Conservation (phyloP, 2,329 filamentous ascomycete species). For the Aspergillus sp. region DNA sequence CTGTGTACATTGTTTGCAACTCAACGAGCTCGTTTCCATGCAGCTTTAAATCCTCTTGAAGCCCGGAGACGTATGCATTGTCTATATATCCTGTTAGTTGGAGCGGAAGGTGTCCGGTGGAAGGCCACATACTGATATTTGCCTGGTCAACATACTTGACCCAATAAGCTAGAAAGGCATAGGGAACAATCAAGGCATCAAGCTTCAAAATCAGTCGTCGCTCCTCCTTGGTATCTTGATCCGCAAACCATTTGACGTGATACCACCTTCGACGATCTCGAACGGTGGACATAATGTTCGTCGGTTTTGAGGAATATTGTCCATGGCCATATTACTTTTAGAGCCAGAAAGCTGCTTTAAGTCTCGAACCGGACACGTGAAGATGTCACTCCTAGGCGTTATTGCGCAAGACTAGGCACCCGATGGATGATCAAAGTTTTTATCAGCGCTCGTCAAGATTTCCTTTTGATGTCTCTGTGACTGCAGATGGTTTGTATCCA, state of each 20-base stretch:
- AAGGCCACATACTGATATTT: conserved; percentile 48
- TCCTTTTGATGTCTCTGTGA: background rate
- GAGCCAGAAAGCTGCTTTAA: background rate
- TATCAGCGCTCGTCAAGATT: background rate
- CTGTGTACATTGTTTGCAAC: conserved; percentile 54
- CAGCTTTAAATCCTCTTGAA: conserved; percentile 54
- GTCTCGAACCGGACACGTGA: background rate
- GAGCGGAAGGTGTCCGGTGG: background rate
- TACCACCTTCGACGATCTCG: conserved; percentile 21
- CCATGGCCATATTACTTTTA: background rate
- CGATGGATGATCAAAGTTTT: background rate
- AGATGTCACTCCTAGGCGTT: conserved; percentile 4
- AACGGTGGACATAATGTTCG: conserved; percentile 8
- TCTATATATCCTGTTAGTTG: conserved; percentile 31
- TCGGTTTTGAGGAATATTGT: background rate
- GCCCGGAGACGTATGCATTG: conserved; percentile 57
- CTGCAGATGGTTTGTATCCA: background rate
- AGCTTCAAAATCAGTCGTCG: conserved; percentile 55
- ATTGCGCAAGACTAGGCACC: conserved; percentile 8
- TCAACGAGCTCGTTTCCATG: conserved; percentile 57
- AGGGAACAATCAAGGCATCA: conserved; percentile 57
- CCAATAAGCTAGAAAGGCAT: conserved; percentile 57
- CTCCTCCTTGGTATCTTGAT: conserved; percentile 52
- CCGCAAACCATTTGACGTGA: conserved; percentile 48
- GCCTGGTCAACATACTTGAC: conserved; percentile 58